Percentiles rank a stretch among this genome's conserved stretches.
phyloP scores from a whole-genome alignment of 495 filamentous ascomycete species.

The Patellaria atrata region DNA sequence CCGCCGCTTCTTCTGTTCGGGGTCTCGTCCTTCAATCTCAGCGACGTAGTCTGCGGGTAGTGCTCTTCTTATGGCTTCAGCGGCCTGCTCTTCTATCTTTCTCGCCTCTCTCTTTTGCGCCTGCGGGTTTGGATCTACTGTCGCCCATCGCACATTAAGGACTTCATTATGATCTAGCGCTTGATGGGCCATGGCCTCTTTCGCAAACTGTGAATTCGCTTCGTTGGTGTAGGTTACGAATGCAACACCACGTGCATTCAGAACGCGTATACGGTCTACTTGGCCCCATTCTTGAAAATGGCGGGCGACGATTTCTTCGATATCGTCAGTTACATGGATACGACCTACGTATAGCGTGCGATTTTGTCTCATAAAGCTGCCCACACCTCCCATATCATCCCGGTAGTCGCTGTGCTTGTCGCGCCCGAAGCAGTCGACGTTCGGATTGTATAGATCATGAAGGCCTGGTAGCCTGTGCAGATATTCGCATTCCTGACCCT shows the following conservation, averaged over 20 bases:
- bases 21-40: conserved; percentile 84
- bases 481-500: conserved; percentile 86
- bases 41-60: conserved; percentile 86
- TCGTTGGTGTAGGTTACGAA: conserved; percentile 84
- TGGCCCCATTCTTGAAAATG: conserved; percentile 94
- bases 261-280: conserved; percentile 73
- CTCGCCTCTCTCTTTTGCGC: conserved; percentile 86
- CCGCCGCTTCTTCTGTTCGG: conserved; percentile 69
- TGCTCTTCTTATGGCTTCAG: conserved; percentile 80
- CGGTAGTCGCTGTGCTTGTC: conserved; percentile 80
- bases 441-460: conserved; percentile 74
- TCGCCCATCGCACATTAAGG: conserved; percentile 94
- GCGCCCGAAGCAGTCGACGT: conserved; percentile 85
- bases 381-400: conserved; percentile 94
- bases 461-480: conserved; percentile 74
- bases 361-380: conserved; percentile 80
- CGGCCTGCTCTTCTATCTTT: conserved; percentile 92
- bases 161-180: conserved; percentile 77
- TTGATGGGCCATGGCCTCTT: conserved; percentile 85
- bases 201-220: conserved; percentile 65
- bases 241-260: conserved; percentile 80
- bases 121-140: conserved; percentile 87
- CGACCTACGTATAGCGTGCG: conserved; percentile 83
- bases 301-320: conserved; percentile 86
- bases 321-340: conserved; percentile 94